A percentile compares a stretch with the other conserved stretches of the same genome.
Conservation (phyloP, 768 basidiomycete genomes). For the Boletus bicolor region DNA sequence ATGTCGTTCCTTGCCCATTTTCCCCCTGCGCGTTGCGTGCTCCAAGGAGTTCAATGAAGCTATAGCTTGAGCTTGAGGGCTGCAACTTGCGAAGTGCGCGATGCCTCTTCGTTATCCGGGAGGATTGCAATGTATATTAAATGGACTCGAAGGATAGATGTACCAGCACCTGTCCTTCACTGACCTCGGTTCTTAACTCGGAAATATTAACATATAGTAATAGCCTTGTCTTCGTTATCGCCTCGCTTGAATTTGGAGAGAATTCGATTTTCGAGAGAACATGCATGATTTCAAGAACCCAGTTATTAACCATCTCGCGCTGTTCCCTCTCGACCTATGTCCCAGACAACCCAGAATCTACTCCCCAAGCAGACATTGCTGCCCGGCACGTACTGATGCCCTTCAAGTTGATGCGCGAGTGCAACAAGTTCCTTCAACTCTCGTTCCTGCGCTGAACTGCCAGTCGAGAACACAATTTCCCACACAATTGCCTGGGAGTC, state of each 20-base stretch:
- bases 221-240: neutral
- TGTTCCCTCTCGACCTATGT: slow-evolving; percentile 6
- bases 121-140: neutral
- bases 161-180: neutral
- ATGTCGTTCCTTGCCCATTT: neutral
- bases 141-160: neutral
- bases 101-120: neutral
- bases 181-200: neutral
- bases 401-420: neutral
- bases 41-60: neutral
- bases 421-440: slow-evolving; percentile 12
- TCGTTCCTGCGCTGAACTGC: slow-evolving; percentile 10
- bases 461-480: slow-evolving; percentile 16
- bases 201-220: neutral
- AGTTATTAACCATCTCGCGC: neutral
- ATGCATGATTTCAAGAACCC: neutral
- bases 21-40: neutral
- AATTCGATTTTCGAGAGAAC: neutral
- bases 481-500: neutral
- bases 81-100: neutral
- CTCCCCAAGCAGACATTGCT: slow-evolving; percentile 4
- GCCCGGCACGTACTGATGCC: neutral
- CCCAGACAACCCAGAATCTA: slow-evolving; percentile 24
- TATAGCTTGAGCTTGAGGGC: too few species aligned
- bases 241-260: too few species aligned